Percentiles rank a stretch among this genome's conserved stretches.
These are phyloP conservation scores for Paraglomus brasilianum DNA, from an alignment of 192 early-diverging fungal genomes.

Conservation along the genomic window DNA sequence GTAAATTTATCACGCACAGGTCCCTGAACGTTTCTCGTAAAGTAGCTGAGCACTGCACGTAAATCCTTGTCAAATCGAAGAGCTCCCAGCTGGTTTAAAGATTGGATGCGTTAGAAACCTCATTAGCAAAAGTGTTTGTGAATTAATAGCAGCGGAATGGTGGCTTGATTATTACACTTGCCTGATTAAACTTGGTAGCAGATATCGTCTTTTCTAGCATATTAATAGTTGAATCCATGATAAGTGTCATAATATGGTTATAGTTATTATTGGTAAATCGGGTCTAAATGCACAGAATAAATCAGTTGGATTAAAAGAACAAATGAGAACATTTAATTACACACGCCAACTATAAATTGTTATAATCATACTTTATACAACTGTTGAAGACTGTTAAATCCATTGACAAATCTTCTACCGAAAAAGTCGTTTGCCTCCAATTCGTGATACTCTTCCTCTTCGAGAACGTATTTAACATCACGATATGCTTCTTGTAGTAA, in stretches of 20 bases:
- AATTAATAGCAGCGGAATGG: conserved; percentile 3
- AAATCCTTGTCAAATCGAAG: conserved; percentile 93
- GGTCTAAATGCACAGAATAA: conserved; percentile 37
- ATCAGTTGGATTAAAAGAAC: conserved; percentile 20
- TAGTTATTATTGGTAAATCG: conserved; percentile 70
- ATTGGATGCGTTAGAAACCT: conserved; percentile 12
- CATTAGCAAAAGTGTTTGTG: conserved; percentile 11
- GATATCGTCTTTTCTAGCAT: conserved; percentile 89
- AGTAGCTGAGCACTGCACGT: conserved; percentile 64
- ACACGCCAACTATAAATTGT: not conserved
- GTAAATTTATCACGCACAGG: conserved; percentile 74
- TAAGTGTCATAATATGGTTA: conserved; percentile 56
- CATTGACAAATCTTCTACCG: conserved; percentile 75
- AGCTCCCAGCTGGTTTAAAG: conserved; percentile 67
- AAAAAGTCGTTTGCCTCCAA: conserved; percentile 78
- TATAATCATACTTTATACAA: conserved; percentile 54
- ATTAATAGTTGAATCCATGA: conserved; percentile 68
- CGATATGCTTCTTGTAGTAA: conserved; percentile 79
- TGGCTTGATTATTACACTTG: conserved; percentile 24
- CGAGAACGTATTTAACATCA: conserved; percentile 86
- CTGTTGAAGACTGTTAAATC: conserved; percentile 59
- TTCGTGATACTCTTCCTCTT: conserved; percentile 90
- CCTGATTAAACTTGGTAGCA: conserved; percentile 85
- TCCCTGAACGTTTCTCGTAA: conserved; percentile 60
- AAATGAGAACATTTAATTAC: conserved; percentile 16